A percentile compares a stretch with the other conserved stretches of the same genome.
phyloP scores from a whole-genome alignment of 352 stramenopile genomes.

The Thalassiosira pacifica region DNA sequence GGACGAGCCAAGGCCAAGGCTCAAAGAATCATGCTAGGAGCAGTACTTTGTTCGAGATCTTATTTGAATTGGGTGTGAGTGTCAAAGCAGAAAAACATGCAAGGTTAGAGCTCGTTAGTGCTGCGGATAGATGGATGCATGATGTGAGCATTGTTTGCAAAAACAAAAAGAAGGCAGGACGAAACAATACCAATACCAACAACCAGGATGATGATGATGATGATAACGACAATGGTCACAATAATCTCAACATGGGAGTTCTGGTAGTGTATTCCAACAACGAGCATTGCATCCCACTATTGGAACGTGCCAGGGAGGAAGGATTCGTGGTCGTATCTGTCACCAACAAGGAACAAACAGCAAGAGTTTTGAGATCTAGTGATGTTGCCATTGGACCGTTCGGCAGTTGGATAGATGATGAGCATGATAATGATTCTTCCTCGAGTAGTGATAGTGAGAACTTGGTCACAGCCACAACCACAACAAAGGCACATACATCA shows the following conservation, averaged over 20 bases:
- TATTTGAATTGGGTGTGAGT: not conserved
- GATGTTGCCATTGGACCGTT: constrained; percentile 16
- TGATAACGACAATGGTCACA: not conserved
- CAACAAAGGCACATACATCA: too few species aligned
- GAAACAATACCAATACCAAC: too few species aligned
- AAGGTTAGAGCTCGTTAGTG: not conserved
- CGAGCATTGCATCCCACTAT: not conserved
- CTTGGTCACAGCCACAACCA: too few species aligned
- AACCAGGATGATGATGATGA: not conserved
- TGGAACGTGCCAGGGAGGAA: not conserved
- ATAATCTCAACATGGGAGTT: not conserved
- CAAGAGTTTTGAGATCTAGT: not conserved
- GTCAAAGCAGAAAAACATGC: not conserved
- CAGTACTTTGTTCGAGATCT: not conserved
- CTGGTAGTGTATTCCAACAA: constrained; percentile 19
- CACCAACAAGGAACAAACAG: not conserved
- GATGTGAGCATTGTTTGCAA: not conserved
- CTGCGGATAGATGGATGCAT: constrained; percentile 11
- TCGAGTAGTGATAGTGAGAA: too few species aligned
- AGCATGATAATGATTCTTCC: too few species aligned
- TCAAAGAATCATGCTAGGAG: not conserved
- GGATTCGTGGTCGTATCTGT: not conserved
- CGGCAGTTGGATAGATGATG: not conserved
- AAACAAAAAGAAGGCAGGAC: too few species aligned
- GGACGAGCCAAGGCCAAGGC: not conserved